Evolutionary conservation across 495 filamentous ascomycete genomes (phyloP).

Genomic region (Articulospora tetracladia): DNA sequence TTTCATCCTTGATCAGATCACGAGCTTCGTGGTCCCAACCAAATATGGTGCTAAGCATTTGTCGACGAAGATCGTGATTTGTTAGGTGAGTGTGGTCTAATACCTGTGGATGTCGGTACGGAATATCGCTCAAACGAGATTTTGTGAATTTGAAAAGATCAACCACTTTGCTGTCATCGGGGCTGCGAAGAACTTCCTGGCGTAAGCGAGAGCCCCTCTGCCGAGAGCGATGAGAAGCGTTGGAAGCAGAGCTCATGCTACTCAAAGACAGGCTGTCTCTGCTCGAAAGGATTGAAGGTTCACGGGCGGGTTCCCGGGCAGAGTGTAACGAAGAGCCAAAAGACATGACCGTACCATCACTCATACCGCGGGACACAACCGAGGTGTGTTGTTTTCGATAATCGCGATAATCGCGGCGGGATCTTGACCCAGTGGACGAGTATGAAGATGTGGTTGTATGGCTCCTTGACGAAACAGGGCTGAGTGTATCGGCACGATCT

Average conservation of each 20-base stretch:
- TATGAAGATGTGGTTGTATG: slow-evolving; percentile 59
- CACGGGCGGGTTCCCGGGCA: slow-evolving; percentile 28
- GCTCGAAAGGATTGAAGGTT: slow-evolving; percentile 34
- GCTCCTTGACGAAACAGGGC: slow-evolving; percentile 61
- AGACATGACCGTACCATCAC: slow-evolving; percentile 59
- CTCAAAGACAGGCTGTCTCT: slow-evolving; percentile 55
- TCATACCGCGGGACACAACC: slow-evolving; percentile 43
- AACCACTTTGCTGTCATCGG: slow-evolving; percentile 53
- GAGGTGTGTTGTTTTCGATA: slow-evolving; percentile 41
- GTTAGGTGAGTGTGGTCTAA: slow-evolving; percentile 63
- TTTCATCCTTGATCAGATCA: slow-evolving; percentile 81
- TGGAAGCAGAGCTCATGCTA: slow-evolving; percentile 55
- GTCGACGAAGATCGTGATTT: slow-evolving; percentile 77
- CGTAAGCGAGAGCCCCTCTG: slow-evolving; percentile 68
- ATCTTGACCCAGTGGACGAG: slow-evolving; percentile 41
- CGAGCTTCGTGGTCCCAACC: slow-evolving; percentile 89
- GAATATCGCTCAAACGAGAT: slow-evolving; percentile 72
- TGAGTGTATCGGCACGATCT: slow-evolving; percentile 54
- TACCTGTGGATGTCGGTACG: slow-evolving; percentile 63
- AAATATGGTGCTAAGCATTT: slow-evolving; percentile 94
- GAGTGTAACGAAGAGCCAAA: slow-evolving; percentile 52
- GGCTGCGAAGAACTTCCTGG: slow-evolving; percentile 71
- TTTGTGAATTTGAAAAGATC: slow-evolving; percentile 68
- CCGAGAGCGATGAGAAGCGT: slow-evolving; percentile 60
- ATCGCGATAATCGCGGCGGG: slow-evolving; percentile 23